Percentiles rank a stretch among this genome's conserved stretches.
Conservation (phyloP, 371 early-diverging fungal species). For the Parasitella parasitica region DNA sequence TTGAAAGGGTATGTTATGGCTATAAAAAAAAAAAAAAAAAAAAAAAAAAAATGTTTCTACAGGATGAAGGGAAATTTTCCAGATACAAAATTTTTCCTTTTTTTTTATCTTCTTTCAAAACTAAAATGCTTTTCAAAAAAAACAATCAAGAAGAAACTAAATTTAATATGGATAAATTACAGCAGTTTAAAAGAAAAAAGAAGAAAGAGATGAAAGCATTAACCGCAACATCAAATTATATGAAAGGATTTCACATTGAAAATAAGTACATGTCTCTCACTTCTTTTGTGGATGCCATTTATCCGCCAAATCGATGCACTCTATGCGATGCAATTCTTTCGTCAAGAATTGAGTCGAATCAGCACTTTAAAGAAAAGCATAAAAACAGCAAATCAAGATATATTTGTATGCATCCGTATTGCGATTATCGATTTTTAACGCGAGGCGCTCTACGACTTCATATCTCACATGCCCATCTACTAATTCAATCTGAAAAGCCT, state of each 20-base stretch:
- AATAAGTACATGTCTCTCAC: slow-evolving; percentile 26
- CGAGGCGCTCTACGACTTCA: slow-evolving; percentile 32
- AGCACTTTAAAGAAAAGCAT: slow-evolving; percentile 22
- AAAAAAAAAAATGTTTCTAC: slow-evolving; percentile 17
- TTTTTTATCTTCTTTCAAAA: neutral
- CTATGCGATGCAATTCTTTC: slow-evolving; percentile 22
- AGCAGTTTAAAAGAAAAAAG: slow-evolving; percentile 1
- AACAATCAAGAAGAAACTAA: neutral
- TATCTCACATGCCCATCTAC: slow-evolving; percentile 22
- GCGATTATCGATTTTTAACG: slow-evolving; percentile 21
- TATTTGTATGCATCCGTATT: slow-evolving; percentile 35
- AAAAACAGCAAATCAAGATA: slow-evolving; percentile 20
- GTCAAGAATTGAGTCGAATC: slow-evolving; percentile 13
- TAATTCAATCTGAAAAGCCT: neutral
- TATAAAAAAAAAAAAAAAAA: neutral
- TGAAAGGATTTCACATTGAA: slow-evolving; percentile 18
- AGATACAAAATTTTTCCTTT: neutral
- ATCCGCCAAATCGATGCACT: slow-evolving; percentile 32
- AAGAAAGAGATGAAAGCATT: slow-evolving; percentile 4
- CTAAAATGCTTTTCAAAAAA: neutral
- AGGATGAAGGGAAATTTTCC: slow-evolving; percentile 10
- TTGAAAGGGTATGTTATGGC: neutral
- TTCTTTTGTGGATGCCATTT: slow-evolving; percentile 29
- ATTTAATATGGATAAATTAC: neutral
- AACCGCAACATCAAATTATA: slow-evolving; percentile 5